Evolutionary conservation across 2,329 filamentous ascomycete genomes (phyloP), one percentile per base, ranked within the genome.

Genomic region (Cercospora brassicicola): DNA sequence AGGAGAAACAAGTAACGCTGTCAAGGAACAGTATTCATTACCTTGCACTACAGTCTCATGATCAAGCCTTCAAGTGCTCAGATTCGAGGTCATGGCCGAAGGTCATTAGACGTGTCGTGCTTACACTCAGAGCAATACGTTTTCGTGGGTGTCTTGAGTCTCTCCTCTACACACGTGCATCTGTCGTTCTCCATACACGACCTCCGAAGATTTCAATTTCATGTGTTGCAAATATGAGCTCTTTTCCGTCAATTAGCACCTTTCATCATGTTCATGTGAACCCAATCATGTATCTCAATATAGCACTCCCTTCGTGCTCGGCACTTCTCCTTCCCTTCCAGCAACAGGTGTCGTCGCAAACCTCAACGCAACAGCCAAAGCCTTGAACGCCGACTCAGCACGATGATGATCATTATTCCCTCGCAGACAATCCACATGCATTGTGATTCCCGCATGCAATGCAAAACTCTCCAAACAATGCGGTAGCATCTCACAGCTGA

Each of bases 331-430:
- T 81, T 96, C 93, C 78, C 91, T 90, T 10, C 92, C 93, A 51
- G 88, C 87, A 33, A 94, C 88, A 74, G 88, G 86, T 61, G 87
- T 86, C 59, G 90, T 94, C 9, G 95, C 95, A 79, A 87, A 87
- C 74, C 90, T 86, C 65, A 96, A 86, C 7, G 95, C 95, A 55
- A 97, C 89, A 0, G 95, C 95, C 73, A 98, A 81, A 57, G 95
- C 95, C 87, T 99, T 99, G 82, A 99, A 97, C 15, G 94, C 95
- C 79, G 91, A 95, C 87, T 98, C 95, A 9, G 95, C 94, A 67
- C 94, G 86, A 83, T 98, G 95, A 81, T 98, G 95, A 82, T 98
- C 95, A 81, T 98, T 99, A 70, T 91, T 88, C 62, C 95, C 95
- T 71, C 93, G 88, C 66, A 97, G 82, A 81, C 92, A 96, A 82